Evolutionary conservation across 2,329 filamentous ascomycete species (phyloP), one percentile per base, ranked within the genome.

Genomic region (Teratosphaeria zuluensis): DNA sequence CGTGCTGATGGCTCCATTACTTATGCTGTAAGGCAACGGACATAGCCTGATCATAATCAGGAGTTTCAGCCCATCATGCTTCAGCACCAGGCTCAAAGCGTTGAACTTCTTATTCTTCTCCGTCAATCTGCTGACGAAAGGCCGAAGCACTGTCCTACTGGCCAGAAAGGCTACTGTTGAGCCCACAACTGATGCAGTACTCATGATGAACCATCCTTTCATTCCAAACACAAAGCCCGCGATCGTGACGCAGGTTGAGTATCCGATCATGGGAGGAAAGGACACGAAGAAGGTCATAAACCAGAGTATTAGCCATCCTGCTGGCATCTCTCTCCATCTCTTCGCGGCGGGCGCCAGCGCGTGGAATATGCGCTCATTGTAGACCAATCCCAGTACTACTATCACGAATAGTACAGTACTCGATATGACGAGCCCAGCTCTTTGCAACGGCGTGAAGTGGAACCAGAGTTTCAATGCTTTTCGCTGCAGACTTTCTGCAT

Each of bases 1-100:
- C 1, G 94, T 97, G 32, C 90, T 90, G 58, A 99, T 84, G 61
- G 95, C 95, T 55, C 91, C 94, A 71, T 99, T 99, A 70, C 89
- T 92, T 65, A 97, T 78, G 56, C 89, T 94, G 73, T 95, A 99
- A 14, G 94, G 94, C 61, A 99, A 73, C 1, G 94, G 94, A 69
- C 92, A 97, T 63, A 97, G 82, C 32, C 94, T 84, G 66, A 99
- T 94, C 82, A 94, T 95, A 62, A 90, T 86, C 53, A 99, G 80
- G 57, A 97, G 85, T 68, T 90, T 88, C 56, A 99, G 74, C 0
- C 94, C 94, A 69, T 99, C 94, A 69, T 89, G 86, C 64, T 95
- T 90, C 62, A 99, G 79, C 7, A 94, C 94, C 67, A 96, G 82
- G 24, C 89, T 84, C 30, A 99, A 81, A 4, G 94, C 94, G 9